Conservation (phyloP, 306 rosid species). For the Senna siamea region DNA sequence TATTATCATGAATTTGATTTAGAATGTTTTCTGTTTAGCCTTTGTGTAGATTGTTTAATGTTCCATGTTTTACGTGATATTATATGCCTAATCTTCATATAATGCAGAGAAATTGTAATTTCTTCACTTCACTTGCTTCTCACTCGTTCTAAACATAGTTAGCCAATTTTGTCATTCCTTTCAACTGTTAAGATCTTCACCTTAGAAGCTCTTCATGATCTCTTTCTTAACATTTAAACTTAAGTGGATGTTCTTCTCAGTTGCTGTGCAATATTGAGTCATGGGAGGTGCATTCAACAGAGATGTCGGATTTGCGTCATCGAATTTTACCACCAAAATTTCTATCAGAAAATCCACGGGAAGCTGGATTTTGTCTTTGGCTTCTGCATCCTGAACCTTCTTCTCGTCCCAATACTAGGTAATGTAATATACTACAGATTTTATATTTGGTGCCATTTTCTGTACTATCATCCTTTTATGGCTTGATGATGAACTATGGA, state of each 20-base stretch:
- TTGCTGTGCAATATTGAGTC: slow-evolving; percentile 59
- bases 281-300: slow-evolving; percentile 52
- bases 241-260: slow-evolving; percentile 53
- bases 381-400: slow-evolving; percentile 92
- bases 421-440: neutral
- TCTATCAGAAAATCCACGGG: slow-evolving; percentile 78
- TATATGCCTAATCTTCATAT: neutral
- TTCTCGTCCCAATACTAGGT: slow-evolving; percentile 86
- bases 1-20: slow-evolving; percentile 8
- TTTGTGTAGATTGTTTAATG: neutral
- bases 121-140: slow-evolving; percentile 6
- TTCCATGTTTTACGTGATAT: neutral
- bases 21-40: neutral
- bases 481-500: slow-evolving; percentile 2
- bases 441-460: neutral
- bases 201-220: slow-evolving; percentile 25
- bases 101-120: slow-evolving; percentile 1
- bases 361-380: slow-evolving; percentile 96
- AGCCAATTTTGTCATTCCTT: slow-evolving; percentile 15
- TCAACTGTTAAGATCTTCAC: slow-evolving; percentile 14
- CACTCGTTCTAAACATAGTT: slow-evolving; percentile 8
- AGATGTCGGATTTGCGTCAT: slow-evolving; percentile 65
- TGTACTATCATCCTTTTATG: neutral
- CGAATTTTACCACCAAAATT: slow-evolving; percentile 87
- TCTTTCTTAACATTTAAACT: slow-evolving; percentile 38